Evolutionary conservation across 129 eudicot species (phyloP).

Genomic region (Flaveria bidentis): DNA sequence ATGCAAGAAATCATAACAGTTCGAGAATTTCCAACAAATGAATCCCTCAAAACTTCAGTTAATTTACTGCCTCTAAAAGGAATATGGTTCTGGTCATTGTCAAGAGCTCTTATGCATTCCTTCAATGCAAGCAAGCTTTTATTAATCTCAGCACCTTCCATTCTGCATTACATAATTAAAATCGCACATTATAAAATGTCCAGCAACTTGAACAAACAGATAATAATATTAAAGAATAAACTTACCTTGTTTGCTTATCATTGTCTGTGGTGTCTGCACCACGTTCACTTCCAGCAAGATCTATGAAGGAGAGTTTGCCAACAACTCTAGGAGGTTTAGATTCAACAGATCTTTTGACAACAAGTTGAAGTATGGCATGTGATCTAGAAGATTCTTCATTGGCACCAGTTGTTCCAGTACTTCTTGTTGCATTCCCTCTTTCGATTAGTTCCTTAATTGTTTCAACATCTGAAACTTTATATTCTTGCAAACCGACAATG

Average conservation of each 20-base stretch:
- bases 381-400: conserved; percentile 97
- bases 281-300: conserved; percentile 99
- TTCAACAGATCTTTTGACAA: conserved; percentile 68
- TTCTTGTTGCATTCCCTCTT: conserved; percentile 88
- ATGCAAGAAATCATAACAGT: conserved; percentile 97
- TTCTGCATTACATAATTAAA: conserved; percentile 51
- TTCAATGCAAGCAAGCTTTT: conserved; percentile 95
- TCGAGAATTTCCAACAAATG: conserved; percentile 91
- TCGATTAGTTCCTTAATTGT: conserved; percentile 89
- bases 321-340: conserved; percentile 86
- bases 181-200: background rate
- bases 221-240: background rate
- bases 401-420: conserved; percentile 98
- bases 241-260: conserved; percentile 90
- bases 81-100: conserved; percentile 93
- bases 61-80: conserved; percentile 99
- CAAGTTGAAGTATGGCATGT: conserved; percentile 97
- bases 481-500: conserved; percentile 96
- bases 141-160: conserved; percentile 98
- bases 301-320: conserved; percentile 96
- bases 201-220: conserved; percentile 5
- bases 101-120: conserved; percentile 98
- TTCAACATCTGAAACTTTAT: conserved; percentile 81
- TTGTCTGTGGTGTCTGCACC: conserved; percentile 98
- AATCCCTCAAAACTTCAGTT: conserved; percentile 96